These are phyloP conservation scores for Aschersonia sp. DNA, from an alignment of 2,329 filamentous ascomycete species.

Conservation along the genomic window DNA sequence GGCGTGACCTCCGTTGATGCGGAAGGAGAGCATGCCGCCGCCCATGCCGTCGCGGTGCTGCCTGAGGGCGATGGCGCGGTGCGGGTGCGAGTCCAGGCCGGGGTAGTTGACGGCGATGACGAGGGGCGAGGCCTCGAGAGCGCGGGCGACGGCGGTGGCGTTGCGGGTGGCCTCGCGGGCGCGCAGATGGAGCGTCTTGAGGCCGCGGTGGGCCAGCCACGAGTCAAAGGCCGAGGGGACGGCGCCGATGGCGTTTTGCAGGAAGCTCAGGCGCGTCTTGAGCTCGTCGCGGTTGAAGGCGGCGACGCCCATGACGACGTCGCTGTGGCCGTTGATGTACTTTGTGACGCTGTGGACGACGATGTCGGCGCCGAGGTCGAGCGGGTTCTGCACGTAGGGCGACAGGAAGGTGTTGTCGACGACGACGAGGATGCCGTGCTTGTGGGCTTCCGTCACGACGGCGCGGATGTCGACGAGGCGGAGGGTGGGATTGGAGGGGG, in stretches of 20 bases:
- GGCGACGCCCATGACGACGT: constrained; percentile 94
- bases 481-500: constrained; percentile 86
- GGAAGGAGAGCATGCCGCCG: constrained; percentile 95
- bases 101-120: constrained; percentile 93
- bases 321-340: constrained; percentile 95
- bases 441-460: constrained; percentile 69
- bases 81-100: constrained; percentile 73
- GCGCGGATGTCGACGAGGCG: constrained; percentile 84
- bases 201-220: constrained; percentile 92
- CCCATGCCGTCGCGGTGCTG: constrained; percentile 93
- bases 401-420: constrained; percentile 98
- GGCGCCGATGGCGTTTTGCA: constrained; percentile 95
- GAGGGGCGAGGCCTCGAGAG: constrained; percentile 65
- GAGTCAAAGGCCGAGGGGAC: constrained; percentile 91
- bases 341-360: constrained; percentile 96
- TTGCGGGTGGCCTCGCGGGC: constrained; percentile 75
- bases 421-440: constrained; percentile 84
- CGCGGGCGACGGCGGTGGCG: constrained; percentile 59
- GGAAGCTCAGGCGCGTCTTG: constrained; percentile 64
- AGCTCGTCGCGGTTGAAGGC: constrained; percentile 83
- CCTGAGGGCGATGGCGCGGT: constrained; percentile 69
- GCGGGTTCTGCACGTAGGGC: constrained; percentile 91
- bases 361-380: constrained; percentile 89
- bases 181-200: constrained; percentile 92
- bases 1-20: constrained; percentile 70